These are phyloP conservation scores for Fraxinus latifolia DNA, from an alignment of 305 asterid species.

Conservation along the genomic window DNA sequence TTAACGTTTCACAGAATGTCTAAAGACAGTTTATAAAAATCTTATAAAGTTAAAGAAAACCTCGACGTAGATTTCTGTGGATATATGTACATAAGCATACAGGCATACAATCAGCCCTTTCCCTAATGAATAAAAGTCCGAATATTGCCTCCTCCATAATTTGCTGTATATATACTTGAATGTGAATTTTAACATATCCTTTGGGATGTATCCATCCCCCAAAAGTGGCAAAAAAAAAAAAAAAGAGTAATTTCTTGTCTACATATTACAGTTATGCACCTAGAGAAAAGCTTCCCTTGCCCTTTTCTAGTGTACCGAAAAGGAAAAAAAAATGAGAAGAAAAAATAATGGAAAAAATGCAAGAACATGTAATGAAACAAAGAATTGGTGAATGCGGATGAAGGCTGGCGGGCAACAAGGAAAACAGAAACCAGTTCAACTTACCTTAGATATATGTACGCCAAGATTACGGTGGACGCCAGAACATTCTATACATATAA, in stretches of 20 bases:
- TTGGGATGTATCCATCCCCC: not conserved
- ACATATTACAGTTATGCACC: not conserved
- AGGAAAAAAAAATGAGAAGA: not conserved
- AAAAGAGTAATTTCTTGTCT: not conserved
- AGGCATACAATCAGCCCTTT: not conserved
- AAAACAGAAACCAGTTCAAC: conserved; percentile 27
- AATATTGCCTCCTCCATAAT: not conserved
- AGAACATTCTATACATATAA: conserved; percentile 88
- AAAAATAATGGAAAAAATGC: not conserved
- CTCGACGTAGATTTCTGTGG: not conserved
- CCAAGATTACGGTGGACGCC: conserved; percentile 96
- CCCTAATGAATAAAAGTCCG: not conserved
- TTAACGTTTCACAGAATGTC: not conserved
- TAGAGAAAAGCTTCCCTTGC: not conserved
- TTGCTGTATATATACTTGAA: not conserved
- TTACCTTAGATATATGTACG: conserved; percentile 89
- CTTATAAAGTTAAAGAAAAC: not conserved
- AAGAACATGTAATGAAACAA: not conserved
- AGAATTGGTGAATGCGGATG: not conserved
- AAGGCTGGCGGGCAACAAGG: conserved; percentile 9
- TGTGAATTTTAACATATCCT: not conserved
- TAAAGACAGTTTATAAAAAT: not conserved
- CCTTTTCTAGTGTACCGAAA: not conserved
- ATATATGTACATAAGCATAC: not conserved
- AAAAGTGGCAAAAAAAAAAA: not conserved